phyloP scores from a whole-genome alignment of 805 yeast genomes.

The Candida sanyiensis region DNA sequence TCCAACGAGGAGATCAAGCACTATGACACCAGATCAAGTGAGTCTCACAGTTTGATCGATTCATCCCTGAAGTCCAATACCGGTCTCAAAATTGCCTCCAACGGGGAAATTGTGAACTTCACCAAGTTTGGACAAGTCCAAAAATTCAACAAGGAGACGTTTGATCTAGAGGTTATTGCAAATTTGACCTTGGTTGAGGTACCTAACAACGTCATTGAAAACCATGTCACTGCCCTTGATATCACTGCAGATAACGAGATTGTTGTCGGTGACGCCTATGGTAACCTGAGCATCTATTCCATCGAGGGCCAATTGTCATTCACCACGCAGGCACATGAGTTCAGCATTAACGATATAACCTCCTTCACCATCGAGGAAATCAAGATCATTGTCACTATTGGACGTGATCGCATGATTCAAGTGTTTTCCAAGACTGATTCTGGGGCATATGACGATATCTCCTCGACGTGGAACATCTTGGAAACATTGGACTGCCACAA shows the following conservation, averaged over 20 bases:
- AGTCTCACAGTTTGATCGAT: conserved; percentile 26
- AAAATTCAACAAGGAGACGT: conserved; percentile 19
- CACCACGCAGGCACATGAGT: conserved; percentile 44
- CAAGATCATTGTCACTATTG: conserved; percentile 39
- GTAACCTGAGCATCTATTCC: conserved; percentile 29
- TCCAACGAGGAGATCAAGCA: conserved; percentile 34
- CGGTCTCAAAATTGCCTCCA: conserved; percentile 34
- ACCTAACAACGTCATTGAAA: conserved; percentile 31
- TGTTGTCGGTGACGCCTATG: conserved; percentile 46
- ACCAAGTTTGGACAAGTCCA: conserved; percentile 39
- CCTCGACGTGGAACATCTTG: conserved; percentile 41
- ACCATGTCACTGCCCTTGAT: conserved; percentile 39
- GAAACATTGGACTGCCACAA: conserved; percentile 59
- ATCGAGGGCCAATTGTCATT: conserved; percentile 18
- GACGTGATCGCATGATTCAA: conserved; percentile 62
- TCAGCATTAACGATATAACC: conserved; percentile 41
- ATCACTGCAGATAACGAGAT: conserved; percentile 24
- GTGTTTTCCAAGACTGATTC: conserved; percentile 30
- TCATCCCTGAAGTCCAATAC: conserved; percentile 34
- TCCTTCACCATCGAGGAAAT: conserved; percentile 28
- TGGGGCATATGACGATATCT: conserved; percentile 18
- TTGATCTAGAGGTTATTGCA: conserved; percentile 10
- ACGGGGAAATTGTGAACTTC: conserved; percentile 33
- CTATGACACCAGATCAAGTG: conserved; percentile 17
- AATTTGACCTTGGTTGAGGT: conserved; percentile 21